Evolutionary conservation across 805 yeast species (phyloP).

Genomic region (Metschnikowia santaceciliae): DNA sequence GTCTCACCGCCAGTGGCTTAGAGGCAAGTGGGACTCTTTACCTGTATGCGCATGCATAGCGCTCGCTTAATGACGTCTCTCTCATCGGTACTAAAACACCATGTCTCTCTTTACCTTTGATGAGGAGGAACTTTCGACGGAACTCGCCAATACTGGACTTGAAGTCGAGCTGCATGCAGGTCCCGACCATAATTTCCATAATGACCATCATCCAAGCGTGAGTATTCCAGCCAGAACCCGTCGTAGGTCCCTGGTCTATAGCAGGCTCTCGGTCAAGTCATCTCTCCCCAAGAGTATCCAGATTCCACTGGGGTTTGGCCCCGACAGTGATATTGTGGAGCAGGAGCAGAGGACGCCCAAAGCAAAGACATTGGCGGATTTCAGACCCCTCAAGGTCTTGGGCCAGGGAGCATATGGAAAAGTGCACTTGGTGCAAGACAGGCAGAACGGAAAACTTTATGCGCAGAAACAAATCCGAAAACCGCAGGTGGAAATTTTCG

Average conservation of each 20-base stretch:
- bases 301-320: slow-evolving; percentile 16
- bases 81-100: not conserved
- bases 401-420: slow-evolving; percentile 45
- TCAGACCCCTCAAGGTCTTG: slow-evolving; percentile 40
- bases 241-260: slow-evolving; percentile 17
- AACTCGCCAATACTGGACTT: slow-evolving; percentile 7
- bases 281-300: slow-evolving; percentile 12
- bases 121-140: slow-evolving; percentile 16
- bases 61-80: not conserved
- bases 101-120: slow-evolving; percentile 18
- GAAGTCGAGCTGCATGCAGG: not conserved
- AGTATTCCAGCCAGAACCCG: not conserved
- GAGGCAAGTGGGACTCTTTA: not conserved
- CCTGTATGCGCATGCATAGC: not conserved
- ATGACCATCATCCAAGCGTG: not conserved
- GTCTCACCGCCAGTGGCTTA: not conserved
- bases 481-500: slow-evolving; percentile 17
- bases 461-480: slow-evolving; percentile 44
- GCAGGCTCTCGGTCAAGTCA: slow-evolving; percentile 17
- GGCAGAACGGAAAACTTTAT: slow-evolving; percentile 34
- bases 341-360: not conserved
- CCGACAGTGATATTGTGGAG: not conserved
- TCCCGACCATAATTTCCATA: not conserved
- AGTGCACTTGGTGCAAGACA: slow-evolving; percentile 38
- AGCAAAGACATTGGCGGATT: slow-evolving; percentile 32